Conservation (phyloP, 768 basidiomycete genomes). For the Mycena metata region DNA sequence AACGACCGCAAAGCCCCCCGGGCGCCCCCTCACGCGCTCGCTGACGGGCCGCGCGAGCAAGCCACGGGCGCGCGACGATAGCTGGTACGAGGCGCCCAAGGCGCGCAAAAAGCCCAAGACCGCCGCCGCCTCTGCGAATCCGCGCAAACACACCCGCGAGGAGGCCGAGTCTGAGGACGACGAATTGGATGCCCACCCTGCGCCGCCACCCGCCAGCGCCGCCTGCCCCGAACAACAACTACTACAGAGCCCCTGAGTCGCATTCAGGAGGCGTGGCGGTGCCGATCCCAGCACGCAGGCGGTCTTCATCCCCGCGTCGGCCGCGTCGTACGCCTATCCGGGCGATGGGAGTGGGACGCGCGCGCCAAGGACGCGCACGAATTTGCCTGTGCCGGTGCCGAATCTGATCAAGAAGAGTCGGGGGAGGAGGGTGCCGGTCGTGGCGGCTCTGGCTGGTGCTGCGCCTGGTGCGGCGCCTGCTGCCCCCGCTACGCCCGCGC, state of each 20-base stretch:
- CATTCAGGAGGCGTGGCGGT: no score
- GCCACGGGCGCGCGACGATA: conserved; percentile 31
- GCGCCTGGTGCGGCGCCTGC: no score
- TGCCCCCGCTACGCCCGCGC: not conserved
- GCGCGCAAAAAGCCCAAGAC: conserved; percentile 27
- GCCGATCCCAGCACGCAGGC: conserved; percentile 23
- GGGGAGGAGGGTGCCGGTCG: conserved; percentile 75
- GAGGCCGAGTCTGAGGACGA: conserved; percentile 27
- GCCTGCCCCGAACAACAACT: no score
- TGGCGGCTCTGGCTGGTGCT: no score
- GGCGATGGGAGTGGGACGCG: not conserved
- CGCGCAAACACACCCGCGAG: conserved; percentile 31
- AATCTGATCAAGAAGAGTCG: conserved; percentile 79
- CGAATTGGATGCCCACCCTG: not conserved
- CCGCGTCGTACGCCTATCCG: not conserved
- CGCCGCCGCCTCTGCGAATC: not conserved
- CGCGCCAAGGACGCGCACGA: conserved; percentile 18
- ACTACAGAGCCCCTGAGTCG: conserved; percentile 16
- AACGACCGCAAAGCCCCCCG: not conserved
- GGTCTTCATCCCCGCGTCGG: conserved; percentile 1
- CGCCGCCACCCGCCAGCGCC: not conserved
- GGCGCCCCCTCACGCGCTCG: conserved; percentile 30
- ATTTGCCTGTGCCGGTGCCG: conserved; percentile 71
- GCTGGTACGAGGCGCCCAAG: conserved; percentile 32
- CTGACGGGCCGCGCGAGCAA: conserved; percentile 32